Evolutionary conservation across 164 flowering plant species (phyloP).

Genomic region (Warburgia ugandensis): DNA sequence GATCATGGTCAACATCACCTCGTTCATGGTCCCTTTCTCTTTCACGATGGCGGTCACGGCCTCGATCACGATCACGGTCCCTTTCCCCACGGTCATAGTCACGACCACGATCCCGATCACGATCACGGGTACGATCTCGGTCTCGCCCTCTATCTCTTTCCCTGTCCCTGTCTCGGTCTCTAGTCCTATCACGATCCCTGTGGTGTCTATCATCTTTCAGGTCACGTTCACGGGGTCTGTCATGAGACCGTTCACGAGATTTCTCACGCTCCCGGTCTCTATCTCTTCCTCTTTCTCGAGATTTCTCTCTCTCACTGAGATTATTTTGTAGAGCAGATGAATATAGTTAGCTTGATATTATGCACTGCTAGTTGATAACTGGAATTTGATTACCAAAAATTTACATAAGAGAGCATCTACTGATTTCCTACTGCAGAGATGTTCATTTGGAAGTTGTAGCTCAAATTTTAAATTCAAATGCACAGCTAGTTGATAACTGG

Average conservation of each 20-base stretch:
- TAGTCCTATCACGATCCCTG: slow-evolving; percentile 67
- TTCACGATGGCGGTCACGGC: slow-evolving; percentile 34
- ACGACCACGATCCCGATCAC: slow-evolving; percentile 39
- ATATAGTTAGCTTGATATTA: too few species aligned
- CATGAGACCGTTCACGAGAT: slow-evolving; percentile 70
- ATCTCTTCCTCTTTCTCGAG: slow-evolving; percentile 82
- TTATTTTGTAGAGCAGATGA: not conserved
- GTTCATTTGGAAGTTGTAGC: too few species aligned
- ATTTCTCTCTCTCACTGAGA: slow-evolving; percentile 75
- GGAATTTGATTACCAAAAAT: too few species aligned
- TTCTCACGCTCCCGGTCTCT: slow-evolving; percentile 67
- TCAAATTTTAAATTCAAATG: too few species aligned
- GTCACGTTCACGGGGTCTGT: slow-evolving; percentile 63
- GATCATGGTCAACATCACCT: slow-evolving; percentile 18
- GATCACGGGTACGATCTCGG: slow-evolving; percentile 48
- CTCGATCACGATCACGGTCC: slow-evolving; percentile 42
- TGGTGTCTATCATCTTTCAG: slow-evolving; percentile 75
- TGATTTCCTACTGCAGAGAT: too few species aligned
- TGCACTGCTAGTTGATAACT: too few species aligned
- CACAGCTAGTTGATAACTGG: too few species aligned
- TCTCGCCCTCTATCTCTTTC: slow-evolving; percentile 41
- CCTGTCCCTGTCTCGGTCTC: slow-evolving; percentile 55
- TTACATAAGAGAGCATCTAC: too few species aligned
- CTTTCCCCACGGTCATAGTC: slow-evolving; percentile 44
- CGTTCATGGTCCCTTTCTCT: slow-evolving; percentile 24